Conservation (phyloP, 78 protist species). For the Planoprotostelium fungivorum region DNA sequence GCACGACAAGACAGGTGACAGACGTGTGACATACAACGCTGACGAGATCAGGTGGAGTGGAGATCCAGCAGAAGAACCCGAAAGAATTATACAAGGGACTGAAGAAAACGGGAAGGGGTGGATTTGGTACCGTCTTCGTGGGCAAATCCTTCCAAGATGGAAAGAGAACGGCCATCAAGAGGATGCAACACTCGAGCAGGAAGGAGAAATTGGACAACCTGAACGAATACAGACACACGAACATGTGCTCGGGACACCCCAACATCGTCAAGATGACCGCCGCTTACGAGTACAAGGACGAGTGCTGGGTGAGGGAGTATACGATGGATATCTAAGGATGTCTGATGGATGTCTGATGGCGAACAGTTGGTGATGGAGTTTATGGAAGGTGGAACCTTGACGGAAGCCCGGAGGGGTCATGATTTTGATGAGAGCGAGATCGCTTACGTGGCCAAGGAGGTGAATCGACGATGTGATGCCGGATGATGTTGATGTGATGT, state of each 20-base stretch:
- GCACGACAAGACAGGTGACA: neutral
- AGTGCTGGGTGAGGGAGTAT: neutral
- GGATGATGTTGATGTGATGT: constrained; percentile 16
- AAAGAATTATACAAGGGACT: neutral
- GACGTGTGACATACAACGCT: no score
- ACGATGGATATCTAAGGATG: neutral
- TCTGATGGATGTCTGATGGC: constrained; percentile 1
- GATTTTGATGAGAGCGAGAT: constrained; percentile 54
- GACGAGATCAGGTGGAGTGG: neutral
- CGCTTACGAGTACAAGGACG: constrained; percentile 44
- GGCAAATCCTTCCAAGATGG: constrained; percentile 18
- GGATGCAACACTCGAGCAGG: constrained; percentile 51
- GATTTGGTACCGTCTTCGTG: constrained; percentile 53
- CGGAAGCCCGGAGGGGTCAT: constrained; percentile 41
- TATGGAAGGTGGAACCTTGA: constrained; percentile 69
- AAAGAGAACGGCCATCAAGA: constrained; percentile 40
- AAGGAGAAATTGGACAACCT: constrained; percentile 30
- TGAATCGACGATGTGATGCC: no score
- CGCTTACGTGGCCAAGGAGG: constrained; percentile 44
- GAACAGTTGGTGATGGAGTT: constrained; percentile 49
- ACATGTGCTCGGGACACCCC: constrained; percentile 38
- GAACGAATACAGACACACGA: constrained; percentile 22
- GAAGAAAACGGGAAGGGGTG: constrained; percentile 11
- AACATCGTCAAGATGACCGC: constrained; percentile 34
- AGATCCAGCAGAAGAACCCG: neutral